These are phyloP conservation scores for Mortierella sp. DNA, from an alignment of 371 early-diverging fungal genomes.

Conservation along the genomic window DNA sequence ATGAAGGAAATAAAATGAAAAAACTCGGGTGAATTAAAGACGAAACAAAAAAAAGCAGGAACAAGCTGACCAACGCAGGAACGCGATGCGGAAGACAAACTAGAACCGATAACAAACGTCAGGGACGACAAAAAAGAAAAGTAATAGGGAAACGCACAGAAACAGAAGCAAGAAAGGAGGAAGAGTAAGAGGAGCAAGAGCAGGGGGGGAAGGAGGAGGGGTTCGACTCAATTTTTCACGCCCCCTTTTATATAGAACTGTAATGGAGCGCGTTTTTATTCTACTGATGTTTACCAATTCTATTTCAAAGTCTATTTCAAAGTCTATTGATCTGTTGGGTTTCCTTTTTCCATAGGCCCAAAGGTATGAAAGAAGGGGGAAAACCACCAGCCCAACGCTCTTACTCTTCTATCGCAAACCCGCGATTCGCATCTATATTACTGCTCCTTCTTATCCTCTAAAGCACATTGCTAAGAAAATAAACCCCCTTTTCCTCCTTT, in stretches of 20 bases:
- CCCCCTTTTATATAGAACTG: slow-evolving; percentile 13
- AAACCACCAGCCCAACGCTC: background rate
- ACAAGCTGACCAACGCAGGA: background rate
- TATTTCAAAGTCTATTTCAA: background rate
- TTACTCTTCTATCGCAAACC: background rate
- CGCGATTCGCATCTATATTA: background rate
- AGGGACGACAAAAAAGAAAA: background rate
- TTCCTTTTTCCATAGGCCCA: background rate
- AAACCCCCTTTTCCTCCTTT: background rate
- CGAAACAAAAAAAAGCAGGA: background rate
- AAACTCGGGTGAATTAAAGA: background rate
- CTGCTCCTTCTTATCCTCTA: background rate
- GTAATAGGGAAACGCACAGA: background rate
- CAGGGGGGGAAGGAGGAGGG: slow-evolving; percentile 3
- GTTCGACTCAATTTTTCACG: slow-evolving; percentile 1
- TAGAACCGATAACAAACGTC: background rate
- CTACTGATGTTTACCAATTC: background rate
- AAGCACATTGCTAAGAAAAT: background rate
- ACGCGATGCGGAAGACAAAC: slow-evolving; percentile 1
- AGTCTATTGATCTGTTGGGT: slow-evolving; percentile 4
- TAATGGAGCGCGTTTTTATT: slow-evolving; percentile 1
- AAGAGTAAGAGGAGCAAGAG: background rate
- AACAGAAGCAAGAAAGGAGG: slow-evolving; percentile 1
- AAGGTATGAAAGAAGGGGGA: background rate
- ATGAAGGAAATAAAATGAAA: slow-evolving; percentile 1